Base-by-base conservation (phyloP, 2,329 filamentous ascomycete species). In the Microascus cirrosus region DNA sequence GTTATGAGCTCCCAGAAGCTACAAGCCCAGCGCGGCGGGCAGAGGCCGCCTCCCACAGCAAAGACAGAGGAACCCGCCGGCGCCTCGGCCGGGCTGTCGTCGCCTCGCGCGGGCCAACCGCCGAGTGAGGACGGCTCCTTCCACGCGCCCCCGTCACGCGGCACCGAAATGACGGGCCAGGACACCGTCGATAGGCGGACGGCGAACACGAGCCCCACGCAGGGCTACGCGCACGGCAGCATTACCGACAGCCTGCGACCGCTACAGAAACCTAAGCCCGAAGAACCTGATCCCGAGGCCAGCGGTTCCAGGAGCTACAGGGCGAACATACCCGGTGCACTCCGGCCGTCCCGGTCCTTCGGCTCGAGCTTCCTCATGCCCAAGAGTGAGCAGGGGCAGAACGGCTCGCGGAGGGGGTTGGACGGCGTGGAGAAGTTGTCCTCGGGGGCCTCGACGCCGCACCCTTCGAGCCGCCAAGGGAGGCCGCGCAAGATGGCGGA, bases 1-100 rank as follows among this genome's bases (percentile, higher is more conserved):
- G 28, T 32, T 45, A 95, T 99, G 90, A 97, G 92, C 73, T 95
- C 93, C 25, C 91, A 96, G 70, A 87, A 90, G 69, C 77, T 97
- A 55, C 93, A 97, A 73, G 91, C 91, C 58, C 94, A 97, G 72
- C 67, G 54, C 7, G 51, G 51, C 32, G 58, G 54, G 48, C n/a
- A 56, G 55, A n/a, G 56, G 53, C n/a, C 54, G 32, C 13, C 56
- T 35, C 3, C 56, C 58, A 28, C 57, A 52, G 3, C 61, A 45
- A 28, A 60, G 54, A 53, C 59, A 45, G 18, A 58, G 54, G 50
- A 62, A 57, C 25, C 59, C 32, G 11, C 42, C 42, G 25, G 54
- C 53, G 54, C 24, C 54, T 55, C 34, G n/a, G 42, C 48, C 5
- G 34, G 57, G 34, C 13, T 50, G 5, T 22, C 45, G 22, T 24